Evolutionary conservation across 768 basidiomycete genomes (phyloP).

Genomic region (Coprinellus micaceus): DNA sequence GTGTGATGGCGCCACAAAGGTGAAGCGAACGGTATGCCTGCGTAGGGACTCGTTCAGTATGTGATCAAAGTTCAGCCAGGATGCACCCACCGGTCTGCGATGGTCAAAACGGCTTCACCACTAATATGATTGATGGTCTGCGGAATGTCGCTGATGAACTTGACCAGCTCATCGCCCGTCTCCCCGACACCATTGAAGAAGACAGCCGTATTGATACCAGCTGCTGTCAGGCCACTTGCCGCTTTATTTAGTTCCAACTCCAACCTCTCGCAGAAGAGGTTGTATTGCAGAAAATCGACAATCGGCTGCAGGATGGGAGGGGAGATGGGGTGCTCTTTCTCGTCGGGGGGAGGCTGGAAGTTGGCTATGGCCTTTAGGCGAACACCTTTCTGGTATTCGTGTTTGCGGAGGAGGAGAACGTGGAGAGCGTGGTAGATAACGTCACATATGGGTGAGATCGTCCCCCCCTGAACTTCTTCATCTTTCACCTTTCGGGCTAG

Average conservation of each 20-base stretch:
- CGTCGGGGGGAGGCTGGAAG: background rate
- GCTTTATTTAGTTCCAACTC: slow-evolving; percentile 54
- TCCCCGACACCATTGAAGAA: slow-evolving; percentile 66
- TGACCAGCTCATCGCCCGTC: slow-evolving; percentile 56
- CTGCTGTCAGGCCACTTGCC: slow-evolving; percentile 42
- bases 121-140: slow-evolving; percentile 27
- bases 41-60: background rate
- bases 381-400: slow-evolving; percentile 44
- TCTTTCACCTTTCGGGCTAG: slow-evolving; percentile 4
- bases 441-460: slow-evolving; percentile 44
- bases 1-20: slow-evolving; percentile 70
- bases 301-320: slow-evolving; percentile 66
- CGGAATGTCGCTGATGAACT: slow-evolving; percentile 37
- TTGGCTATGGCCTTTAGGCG: slow-evolving; percentile 26
- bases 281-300: slow-evolving; percentile 78
- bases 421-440: slow-evolving; percentile 64
- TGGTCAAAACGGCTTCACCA: slow-evolving; percentile 69
- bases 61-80: background rate
- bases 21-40: slow-evolving; percentile 74
- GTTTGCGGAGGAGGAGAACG: slow-evolving; percentile 60
- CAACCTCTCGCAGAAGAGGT: slow-evolving; percentile 65
- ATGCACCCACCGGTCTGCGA: slow-evolving; percentile 56
- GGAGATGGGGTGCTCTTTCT: background rate
- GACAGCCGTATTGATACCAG: slow-evolving; percentile 54
- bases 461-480: background rate